These are phyloP conservation scores for Tulasnella sp. DNA, from an alignment of 768 basidiomycete genomes.

Conservation along the genomic window DNA sequence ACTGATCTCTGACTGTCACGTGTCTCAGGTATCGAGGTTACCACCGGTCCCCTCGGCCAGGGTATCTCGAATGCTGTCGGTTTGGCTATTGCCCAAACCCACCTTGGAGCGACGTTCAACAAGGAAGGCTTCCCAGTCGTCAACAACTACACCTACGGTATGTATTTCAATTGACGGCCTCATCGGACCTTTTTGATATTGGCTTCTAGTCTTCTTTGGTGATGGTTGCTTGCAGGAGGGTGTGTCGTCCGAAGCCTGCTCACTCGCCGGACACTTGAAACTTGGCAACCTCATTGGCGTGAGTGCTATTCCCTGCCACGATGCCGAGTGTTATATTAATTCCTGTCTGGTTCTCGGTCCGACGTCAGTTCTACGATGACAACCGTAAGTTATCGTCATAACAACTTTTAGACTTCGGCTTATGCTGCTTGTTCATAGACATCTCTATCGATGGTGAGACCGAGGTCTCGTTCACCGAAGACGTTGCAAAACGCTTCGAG, in stretches of 20 bases:
- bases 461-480: conserved; percentile 83
- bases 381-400: conserved; percentile 50
- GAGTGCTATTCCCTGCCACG: conserved; percentile 26
- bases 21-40: conserved; percentile 63
- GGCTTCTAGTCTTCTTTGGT: conserved; percentile 61
- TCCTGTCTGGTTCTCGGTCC: background rate
- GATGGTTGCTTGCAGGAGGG: conserved; percentile 98
- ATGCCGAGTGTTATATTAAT: background rate
- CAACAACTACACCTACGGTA: conserved; percentile 83
- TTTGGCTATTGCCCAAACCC: conserved; percentile 84
- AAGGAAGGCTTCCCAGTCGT: conserved; percentile 69
- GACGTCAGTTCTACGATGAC: conserved; percentile 84
- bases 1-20: background rate
- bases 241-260: conserved; percentile 83
- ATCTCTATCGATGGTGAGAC: conserved; percentile 97
- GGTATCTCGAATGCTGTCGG: conserved; percentile 90
- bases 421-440: conserved; percentile 35
- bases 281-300: conserved; percentile 87
- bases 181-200: background rate
- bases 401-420: background rate
- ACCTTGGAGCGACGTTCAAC: conserved; percentile 83
- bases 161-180: conserved; percentile 4
- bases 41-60: conserved; percentile 92
- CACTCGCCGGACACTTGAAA: conserved; percentile 85
- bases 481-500: conserved; percentile 77